phyloP scores from a whole-genome alignment of 306 rosid genomes.

The Urtica urens region DNA sequence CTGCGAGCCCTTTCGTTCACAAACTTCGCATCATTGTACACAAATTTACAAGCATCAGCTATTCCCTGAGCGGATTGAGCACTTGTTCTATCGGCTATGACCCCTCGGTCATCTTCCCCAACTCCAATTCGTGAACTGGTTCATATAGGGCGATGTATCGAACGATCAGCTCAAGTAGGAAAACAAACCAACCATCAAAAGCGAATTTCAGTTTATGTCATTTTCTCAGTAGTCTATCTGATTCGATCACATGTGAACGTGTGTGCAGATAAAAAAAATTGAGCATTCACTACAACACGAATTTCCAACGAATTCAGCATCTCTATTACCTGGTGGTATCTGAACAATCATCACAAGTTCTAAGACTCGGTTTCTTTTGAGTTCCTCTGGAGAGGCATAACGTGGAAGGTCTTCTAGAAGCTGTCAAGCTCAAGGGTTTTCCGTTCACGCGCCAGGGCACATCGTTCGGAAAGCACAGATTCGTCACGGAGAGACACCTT shows the following conservation, averaged over 20 bases:
- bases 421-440: constrained; percentile 34
- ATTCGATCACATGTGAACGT: too few species aligned
- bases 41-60: constrained; percentile 69
- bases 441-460: constrained; percentile 22
- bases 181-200: neutral
- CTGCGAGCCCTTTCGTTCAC: constrained; percentile 66
- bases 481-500: constrained; percentile 21
- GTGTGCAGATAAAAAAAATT: too few species aligned
- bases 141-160: constrained; percentile 15
- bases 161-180: neutral
- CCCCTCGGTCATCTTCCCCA: constrained; percentile 28
- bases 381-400: constrained; percentile 45
- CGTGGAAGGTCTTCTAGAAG: constrained; percentile 33
- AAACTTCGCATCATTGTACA: constrained; percentile 60
- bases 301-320: neutral
- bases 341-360: constrained; percentile 41
- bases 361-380: constrained; percentile 40
- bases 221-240: too few species aligned
- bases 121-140: constrained; percentile 40
- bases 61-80: constrained; percentile 35
- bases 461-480: constrained; percentile 26
- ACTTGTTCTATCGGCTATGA: constrained; percentile 12
- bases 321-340: constrained; percentile 42
- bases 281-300: too few species aligned
- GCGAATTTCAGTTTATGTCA: too few species aligned